Evolutionary conservation across 2,329 filamentous ascomycete species (phyloP).

Genomic region (Daldinia sp.): DNA sequence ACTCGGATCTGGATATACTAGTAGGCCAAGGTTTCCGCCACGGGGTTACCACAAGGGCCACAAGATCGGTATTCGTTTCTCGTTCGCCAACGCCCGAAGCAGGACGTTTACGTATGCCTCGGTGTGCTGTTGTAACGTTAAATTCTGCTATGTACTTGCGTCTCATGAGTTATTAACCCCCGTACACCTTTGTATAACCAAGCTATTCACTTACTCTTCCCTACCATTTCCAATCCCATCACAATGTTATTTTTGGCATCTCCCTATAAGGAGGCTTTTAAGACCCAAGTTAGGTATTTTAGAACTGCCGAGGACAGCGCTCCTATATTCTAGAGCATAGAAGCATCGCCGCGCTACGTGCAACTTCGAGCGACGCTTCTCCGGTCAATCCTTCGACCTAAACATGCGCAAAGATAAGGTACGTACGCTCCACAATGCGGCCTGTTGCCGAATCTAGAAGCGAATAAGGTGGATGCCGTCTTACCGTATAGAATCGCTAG

Average conservation of each 20-base stretch:
- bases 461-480: constrained; percentile 9
- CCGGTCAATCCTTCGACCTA: constrained; percentile 1
- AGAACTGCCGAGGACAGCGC: constrained; percentile 7
- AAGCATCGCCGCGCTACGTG: constrained; percentile 1
- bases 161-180: not conserved
- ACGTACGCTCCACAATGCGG: constrained; percentile 2
- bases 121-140: too few relatives aligned
- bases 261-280: not conserved
- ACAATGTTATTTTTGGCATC: too few relatives aligned
- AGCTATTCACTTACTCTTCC: not conserved
- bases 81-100: too few relatives aligned
- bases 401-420: not conserved
- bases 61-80: not conserved
- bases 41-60: not conserved
- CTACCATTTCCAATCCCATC: not conserved
- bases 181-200: not conserved
- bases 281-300: not conserved
- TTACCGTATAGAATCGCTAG: not conserved
- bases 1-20: not conserved
- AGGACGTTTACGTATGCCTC: too few relatives aligned
- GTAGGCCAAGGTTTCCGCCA: too few relatives aligned
- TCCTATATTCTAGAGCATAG: constrained; percentile 5
- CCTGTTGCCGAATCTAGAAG: constrained; percentile 9
- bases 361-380: not conserved
- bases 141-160: not conserved